Percentiles rank a stretch among this genome's conserved stretches.
phyloP scores from a whole-genome alignment of 805 yeast species.

The Tetrapisispora nanseiensis region DNA sequence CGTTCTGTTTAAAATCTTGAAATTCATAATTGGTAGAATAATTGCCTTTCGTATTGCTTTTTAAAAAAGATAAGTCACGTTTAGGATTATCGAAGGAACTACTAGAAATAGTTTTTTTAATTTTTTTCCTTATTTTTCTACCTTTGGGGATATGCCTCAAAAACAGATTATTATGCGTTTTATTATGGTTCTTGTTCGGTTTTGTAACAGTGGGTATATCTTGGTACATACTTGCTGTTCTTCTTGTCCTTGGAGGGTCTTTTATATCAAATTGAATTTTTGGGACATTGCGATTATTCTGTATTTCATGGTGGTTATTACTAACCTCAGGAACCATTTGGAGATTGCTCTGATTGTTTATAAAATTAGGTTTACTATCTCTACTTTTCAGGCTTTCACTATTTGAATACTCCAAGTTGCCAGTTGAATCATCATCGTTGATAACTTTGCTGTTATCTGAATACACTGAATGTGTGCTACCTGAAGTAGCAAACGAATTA shows the following conservation, averaged over 20 bases:
- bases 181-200: not conserved
- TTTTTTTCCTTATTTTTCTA: slow-evolving; percentile 10
- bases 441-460: not conserved
- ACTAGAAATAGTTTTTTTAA: slow-evolving; percentile 11
- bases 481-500: not conserved
- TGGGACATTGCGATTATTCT: slow-evolving; percentile 10
- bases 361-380: too few species aligned
- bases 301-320: too few species aligned
- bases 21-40: slow-evolving; percentile 22
- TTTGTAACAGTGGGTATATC: not conserved
- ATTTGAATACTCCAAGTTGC: not conserved
- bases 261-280: slow-evolving; percentile 24
- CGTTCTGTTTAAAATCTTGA: slow-evolving; percentile 19
- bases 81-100: not conserved
- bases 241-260: slow-evolving; percentile 17
- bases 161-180: slow-evolving; percentile 4
- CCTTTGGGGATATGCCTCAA: slow-evolving; percentile 15
- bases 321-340: too few species aligned
- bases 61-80: not conserved
- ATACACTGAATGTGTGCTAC: not conserved
- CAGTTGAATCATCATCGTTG: not conserved
- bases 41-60: slow-evolving; percentile 12
- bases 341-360: not conserved
- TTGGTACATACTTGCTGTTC: not conserved
- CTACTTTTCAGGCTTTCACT: not conserved